Conservation (phyloP, 2,329 filamentous ascomycete species). For the Beauveria scarabaeidicola region DNA sequence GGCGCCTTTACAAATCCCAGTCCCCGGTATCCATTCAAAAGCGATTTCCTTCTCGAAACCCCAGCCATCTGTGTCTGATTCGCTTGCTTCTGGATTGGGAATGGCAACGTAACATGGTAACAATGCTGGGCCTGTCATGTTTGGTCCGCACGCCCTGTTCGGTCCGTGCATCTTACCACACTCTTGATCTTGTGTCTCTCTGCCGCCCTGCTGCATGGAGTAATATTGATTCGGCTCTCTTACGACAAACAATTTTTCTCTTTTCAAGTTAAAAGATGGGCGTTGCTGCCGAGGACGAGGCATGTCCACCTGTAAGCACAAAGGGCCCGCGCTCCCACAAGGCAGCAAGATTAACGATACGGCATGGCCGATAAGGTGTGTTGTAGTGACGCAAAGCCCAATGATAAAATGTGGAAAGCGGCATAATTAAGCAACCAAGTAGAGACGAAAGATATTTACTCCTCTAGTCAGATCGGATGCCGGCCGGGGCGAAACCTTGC, state of each 20-base stretch:
- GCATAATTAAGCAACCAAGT: not conserved
- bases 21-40: not conserved
- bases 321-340: not conserved
- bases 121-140: not conserved
- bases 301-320: not conserved
- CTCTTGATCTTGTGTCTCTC: not conserved
- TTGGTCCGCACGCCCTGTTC: not conserved
- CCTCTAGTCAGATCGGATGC: constrained; percentile 1
- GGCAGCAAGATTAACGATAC: constrained; percentile 4
- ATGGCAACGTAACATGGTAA: not conserved
- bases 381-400: not conserved
- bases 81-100: not conserved
- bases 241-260: not conserved
- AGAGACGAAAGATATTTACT: not conserved
- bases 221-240: not conserved
- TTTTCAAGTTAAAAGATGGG: not conserved
- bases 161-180: not conserved
- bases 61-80: not conserved
- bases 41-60: not conserved
- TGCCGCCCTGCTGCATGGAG: not conserved
- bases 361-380: constrained; percentile 6
- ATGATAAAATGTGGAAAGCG: not conserved
- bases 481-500: constrained; percentile 1
- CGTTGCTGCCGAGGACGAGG: not conserved
- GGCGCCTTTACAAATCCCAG: not conserved